Evolutionary conservation across 2,329 filamentous ascomycete species (phyloP), one percentile per base, ranked within the genome.

Genomic region (Cladorrhinum sp.): DNA sequence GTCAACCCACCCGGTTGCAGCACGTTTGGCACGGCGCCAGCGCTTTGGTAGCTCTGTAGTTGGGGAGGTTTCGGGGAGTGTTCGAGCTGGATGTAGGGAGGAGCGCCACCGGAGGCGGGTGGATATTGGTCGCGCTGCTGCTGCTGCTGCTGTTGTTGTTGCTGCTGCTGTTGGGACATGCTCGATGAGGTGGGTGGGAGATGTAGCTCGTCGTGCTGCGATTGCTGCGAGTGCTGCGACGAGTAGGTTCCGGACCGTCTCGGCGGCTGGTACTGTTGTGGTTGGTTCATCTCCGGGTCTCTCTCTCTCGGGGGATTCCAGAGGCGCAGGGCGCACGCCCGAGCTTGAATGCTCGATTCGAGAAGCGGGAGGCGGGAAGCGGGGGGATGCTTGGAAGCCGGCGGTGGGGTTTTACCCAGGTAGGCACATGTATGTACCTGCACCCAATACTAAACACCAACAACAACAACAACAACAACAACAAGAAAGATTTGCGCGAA

Each of bases 1-100:
- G 66, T 67, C 69, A 76, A 70, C 66, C 80, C 80, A 59, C 83
- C 83, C 39, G 84, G 84, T 71, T 86, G 83, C 64, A 86, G 78
- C 59, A 84, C 77, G 74, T 84, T 85, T 69, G 83, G 83, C 62
- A 86, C 82, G 65, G 77, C 72, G 60, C 76, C 78, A 53, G 73
- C 68, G 64, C 68, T 67, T 57, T 74, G 73, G 68, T 77, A 77
- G 63, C 61, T 62, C 48, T 67, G 62, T 50, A 68, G 50, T 62
- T 77, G 77, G 36, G 74, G 71, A 23, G 75, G 69, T 62, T 75
- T 75, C 63, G 74, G 70, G 18, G 74, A 72, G 39, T 80, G 76
- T 10, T 82, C 79, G 64, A 82, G 76, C 71, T 81, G 81, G 73
- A 82, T 80, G 68, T 82, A 80, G 62, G 80, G 61, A 26, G 65